Conservation (phyloP, 2,329 filamentous ascomycete genomes). For the Boeremia lycopersici region DNA sequence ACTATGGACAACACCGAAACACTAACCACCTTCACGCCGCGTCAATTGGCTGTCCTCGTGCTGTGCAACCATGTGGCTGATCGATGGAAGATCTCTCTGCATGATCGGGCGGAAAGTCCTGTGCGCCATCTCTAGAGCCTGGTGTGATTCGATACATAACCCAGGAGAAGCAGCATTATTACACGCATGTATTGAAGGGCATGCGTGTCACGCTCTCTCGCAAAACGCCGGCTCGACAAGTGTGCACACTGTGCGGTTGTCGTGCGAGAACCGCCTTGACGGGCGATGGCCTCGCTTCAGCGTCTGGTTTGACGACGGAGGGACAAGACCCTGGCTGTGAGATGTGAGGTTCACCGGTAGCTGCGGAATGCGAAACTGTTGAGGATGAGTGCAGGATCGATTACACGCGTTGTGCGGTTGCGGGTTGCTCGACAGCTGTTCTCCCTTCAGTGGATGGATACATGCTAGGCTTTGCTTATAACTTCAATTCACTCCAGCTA, state of each 20-base stretch:
- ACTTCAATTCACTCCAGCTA: neutral
- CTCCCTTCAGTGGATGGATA: slow-evolving; percentile 2
- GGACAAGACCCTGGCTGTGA: slow-evolving; percentile 1
- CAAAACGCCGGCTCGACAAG: no score
- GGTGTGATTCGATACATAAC: no score
- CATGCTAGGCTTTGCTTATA: neutral
- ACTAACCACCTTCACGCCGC: no score
- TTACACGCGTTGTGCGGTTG: slow-evolving; percentile 3
- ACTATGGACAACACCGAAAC: no score
- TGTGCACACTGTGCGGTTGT: no score
- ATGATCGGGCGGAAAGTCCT: slow-evolving; percentile 1
- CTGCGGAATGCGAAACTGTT: slow-evolving; percentile 15
- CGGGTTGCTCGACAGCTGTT: slow-evolving; percentile 12
- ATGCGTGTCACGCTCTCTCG: no score
- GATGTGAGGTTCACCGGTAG: slow-evolving; percentile 4
- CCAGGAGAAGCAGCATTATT: no score
- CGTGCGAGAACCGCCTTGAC: no score
- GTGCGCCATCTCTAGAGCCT: neutral
- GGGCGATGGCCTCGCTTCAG: neutral
- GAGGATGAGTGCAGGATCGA: slow-evolving; percentile 12
- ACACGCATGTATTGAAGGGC: no score
- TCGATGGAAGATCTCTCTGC: slow-evolving; percentile 11
- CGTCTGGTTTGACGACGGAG: neutral
- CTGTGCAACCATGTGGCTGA: slow-evolving; percentile 8
- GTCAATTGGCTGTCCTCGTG: neutral